These are phyloP conservation scores for Lachancea cidri DNA, from an alignment of 805 yeast species.

Conservation along the genomic window DNA sequence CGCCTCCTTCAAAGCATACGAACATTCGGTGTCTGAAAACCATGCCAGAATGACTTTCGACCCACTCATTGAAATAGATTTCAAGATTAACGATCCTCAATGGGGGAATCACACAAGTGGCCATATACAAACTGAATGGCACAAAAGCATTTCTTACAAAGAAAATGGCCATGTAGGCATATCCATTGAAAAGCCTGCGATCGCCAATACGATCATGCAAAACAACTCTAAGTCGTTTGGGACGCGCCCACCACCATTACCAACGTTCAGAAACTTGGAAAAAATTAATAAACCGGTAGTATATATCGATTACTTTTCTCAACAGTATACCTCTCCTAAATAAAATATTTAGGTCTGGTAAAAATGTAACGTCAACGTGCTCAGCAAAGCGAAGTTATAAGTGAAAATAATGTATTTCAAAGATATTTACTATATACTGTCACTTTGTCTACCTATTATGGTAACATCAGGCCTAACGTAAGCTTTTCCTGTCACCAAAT, in stretches of 20 bases:
- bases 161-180: constrained; percentile 36
- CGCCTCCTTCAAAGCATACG: constrained; percentile 23
- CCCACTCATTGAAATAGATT: constrained; percentile 26
- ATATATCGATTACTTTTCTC: constrained; percentile 27
- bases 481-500: constrained; percentile 56
- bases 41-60: constrained; percentile 14
- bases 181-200: constrained; percentile 39
- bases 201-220: constrained; percentile 35
- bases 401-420: too few species aligned
- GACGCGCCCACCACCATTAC: constrained; percentile 35
- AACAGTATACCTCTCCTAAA: background rate
- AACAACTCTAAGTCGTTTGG: constrained; percentile 17
- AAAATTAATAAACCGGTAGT: constrained; percentile 47
- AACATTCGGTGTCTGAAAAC: constrained; percentile 21
- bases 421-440: constrained; percentile 43
- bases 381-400: too few species aligned
- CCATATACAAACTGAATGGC: constrained; percentile 17
- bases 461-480: constrained; percentile 48
- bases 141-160: constrained; percentile 21
- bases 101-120: constrained; percentile 18
- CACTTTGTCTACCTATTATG: constrained; percentile 73
- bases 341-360: background rate
- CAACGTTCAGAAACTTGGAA: constrained; percentile 60
- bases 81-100: constrained; percentile 29
- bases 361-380: too few species aligned